phyloP scores from a whole-genome alignment of 2,329 filamentous ascomycete genomes.

The Cryphonectria carpinicola region DNA sequence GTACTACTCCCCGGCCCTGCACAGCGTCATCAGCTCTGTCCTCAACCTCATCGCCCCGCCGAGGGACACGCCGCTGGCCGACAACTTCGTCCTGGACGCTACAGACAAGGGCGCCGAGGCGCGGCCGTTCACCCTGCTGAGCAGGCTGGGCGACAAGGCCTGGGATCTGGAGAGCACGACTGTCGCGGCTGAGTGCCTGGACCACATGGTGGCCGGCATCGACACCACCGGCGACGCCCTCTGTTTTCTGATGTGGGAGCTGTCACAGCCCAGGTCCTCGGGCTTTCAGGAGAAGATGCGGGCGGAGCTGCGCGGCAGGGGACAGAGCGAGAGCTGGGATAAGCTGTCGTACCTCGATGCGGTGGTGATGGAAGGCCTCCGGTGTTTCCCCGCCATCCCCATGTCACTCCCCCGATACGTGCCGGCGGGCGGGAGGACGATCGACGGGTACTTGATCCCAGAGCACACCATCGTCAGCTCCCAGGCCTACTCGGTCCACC shows the following conservation, averaged over 20 bases:
- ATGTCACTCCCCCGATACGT: slow-evolving; percentile 69
- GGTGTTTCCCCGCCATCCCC: slow-evolving; percentile 67
- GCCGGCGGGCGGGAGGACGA: slow-evolving; percentile 55
- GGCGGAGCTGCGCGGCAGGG: slow-evolving; percentile 49
- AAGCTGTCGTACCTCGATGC: slow-evolving; percentile 64
- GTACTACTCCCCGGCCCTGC: slow-evolving; percentile 59
- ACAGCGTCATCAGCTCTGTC: slow-evolving; percentile 50
- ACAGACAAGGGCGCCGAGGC: slow-evolving; percentile 48
- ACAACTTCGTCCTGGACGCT: slow-evolving; percentile 60
- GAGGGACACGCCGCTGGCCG: slow-evolving; percentile 61
- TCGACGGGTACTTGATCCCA: slow-evolving; percentile 60
- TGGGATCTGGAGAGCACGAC: slow-evolving; percentile 54
- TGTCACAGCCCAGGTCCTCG: slow-evolving; percentile 62
- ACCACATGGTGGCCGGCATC: slow-evolving; percentile 74
- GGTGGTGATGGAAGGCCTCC: slow-evolving; percentile 63
- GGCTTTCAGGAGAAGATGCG: slow-evolving; percentile 56
- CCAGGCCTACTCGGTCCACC: slow-evolving; percentile 64
- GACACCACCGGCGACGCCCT: slow-evolving; percentile 73
- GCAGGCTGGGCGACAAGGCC: slow-evolving; percentile 59
- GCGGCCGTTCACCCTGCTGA: slow-evolving; percentile 60
- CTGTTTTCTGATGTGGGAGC: slow-evolving; percentile 73
- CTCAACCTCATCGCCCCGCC: slow-evolving; percentile 56
- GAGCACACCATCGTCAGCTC: slow-evolving; percentile 60
- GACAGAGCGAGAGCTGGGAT: slow-evolving; percentile 43
- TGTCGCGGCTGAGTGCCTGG: slow-evolving; percentile 69